Conservation (phyloP, 2,329 filamentous ascomycete genomes). For the Phoma sp. region DNA sequence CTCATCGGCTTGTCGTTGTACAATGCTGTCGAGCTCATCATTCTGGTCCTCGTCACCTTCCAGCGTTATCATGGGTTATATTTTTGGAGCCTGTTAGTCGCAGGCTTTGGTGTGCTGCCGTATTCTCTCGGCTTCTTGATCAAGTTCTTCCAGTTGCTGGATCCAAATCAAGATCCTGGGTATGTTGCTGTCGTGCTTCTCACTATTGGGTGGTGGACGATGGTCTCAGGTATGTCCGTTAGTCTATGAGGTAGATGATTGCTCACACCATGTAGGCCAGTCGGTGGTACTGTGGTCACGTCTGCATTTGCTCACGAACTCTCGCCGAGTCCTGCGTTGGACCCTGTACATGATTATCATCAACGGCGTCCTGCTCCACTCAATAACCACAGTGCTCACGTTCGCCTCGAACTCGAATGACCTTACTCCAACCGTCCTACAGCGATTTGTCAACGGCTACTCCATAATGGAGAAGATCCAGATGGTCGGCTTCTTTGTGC, state of each 20-base stretch:
- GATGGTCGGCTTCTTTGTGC: slow-evolving; percentile 53
- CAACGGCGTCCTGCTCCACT: slow-evolving; percentile 62
- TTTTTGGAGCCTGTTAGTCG: slow-evolving; percentile 58
- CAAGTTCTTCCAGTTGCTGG: slow-evolving; percentile 49
- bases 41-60: slow-evolving; percentile 58
- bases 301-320: slow-evolving; percentile 65
- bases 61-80: slow-evolving; percentile 57
- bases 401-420: slow-evolving; percentile 58
- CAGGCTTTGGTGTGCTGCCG: slow-evolving; percentile 55
- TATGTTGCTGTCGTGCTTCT: slow-evolving; percentile 55
- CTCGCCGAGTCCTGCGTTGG: slow-evolving; percentile 56
- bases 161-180: slow-evolving; percentile 31
- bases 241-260: neutral
- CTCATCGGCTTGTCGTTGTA: slow-evolving; percentile 47
- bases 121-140: slow-evolving; percentile 58
- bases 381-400: slow-evolving; percentile 62
- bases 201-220: slow-evolving; percentile 64
- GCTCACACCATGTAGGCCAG: slow-evolving; percentile 53
- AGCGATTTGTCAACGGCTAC: slow-evolving; percentile 46
- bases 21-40: slow-evolving; percentile 55
- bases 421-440: slow-evolving; percentile 25
- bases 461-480: slow-evolving; percentile 56
- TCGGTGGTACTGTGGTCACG: slow-evolving; percentile 69
- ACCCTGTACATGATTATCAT: slow-evolving; percentile 66
- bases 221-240: slow-evolving; percentile 58